phyloP scores from a whole-genome alignment of 768 basidiomycete genomes.

The Crassisporium funariophilum region DNA sequence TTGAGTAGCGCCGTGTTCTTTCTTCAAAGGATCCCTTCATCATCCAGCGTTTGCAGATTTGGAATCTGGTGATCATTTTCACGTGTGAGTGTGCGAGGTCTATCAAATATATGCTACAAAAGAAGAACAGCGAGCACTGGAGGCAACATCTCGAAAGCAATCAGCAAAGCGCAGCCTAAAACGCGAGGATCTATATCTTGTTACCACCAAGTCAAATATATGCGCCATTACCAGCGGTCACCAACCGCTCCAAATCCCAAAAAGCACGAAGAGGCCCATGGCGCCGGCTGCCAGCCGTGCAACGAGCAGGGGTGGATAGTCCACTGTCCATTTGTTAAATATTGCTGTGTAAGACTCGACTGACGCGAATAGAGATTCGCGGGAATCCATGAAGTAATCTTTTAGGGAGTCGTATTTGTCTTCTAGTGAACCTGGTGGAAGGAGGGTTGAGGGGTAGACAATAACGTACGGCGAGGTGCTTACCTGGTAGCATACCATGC shows the following conservation, averaged over 20 bases:
- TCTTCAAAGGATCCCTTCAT: too few species aligned
- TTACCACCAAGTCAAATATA: background rate
- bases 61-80: too few species aligned
- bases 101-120: constrained; percentile 4
- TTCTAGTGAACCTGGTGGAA: constrained; percentile 27
- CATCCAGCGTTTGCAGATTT: too few species aligned
- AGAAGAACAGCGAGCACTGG: background rate
- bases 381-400: constrained; percentile 34
- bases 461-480: constrained; percentile 1
- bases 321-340: constrained; percentile 42
- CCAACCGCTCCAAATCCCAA: constrained; percentile 32
- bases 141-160: background rate
- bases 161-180: background rate
- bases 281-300: constrained; percentile 32
- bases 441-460: background rate
- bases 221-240: constrained; percentile 4
- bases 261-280: constrained; percentile 31
- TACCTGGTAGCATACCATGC: constrained; percentile 39
- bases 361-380: constrained; percentile 38
- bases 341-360: constrained; percentile 37
- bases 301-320: constrained; percentile 34
- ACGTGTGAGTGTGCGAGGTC: background rate
- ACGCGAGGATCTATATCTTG: background rate
- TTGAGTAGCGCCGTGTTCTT: too few species aligned
- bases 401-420: constrained; percentile 34